Evolutionary conservation across 2,329 filamentous ascomycete genomes (phyloP), one percentile per base, ranked within the genome.

Genomic region (Aspergillus oerlinghausenensis): DNA sequence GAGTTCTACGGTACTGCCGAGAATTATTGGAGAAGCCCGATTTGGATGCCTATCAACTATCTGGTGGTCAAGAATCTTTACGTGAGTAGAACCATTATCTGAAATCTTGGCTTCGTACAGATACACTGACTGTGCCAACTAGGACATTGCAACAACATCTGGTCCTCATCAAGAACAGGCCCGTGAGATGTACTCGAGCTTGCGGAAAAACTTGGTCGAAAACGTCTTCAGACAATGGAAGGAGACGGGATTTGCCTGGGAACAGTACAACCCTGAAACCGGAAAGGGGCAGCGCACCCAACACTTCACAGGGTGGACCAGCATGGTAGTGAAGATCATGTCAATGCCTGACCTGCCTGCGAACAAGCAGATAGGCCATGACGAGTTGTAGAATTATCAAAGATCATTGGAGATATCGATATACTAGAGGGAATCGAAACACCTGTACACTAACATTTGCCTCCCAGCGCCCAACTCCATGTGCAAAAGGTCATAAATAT

Each of bases 291-390:
- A 97, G 79, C 83, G 94, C 45, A 97, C 92, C 4, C 92, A 97
- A 80, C 93, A 97, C 75, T 99, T 99, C 72, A 97, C 94, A 0
- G 94, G 94, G 51, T 99, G 94, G 94, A 99, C 94, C n/a, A 96
- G 91, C 72, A 79, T 97, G 75, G 90, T 97, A 50, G 92, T 97
- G 49, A 97, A 96, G 80, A 90, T 99, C 64, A 96, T 97, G 92
- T 85, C 86, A 49, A 93, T 99, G 90, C 89, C 91, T 6, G 88
- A 95, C 65, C 69, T 90, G 45, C 64, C 65, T 42, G 61, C 63
- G 26, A 51, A 53, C 38, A 62, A 61, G 52, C 65, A 65, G 45
- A 65, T 56, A 10, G 69, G 66, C 11, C 78, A 80, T 62, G 80
- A 82, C 65, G 80, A 83, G 70, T 65, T 83, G 68, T 83, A 73